A percentile compares a stretch with the other conserved stretches of the same genome.
These are phyloP conservation scores for Podila epicladia DNA, from an alignment of 192 early-diverging fungal genomes.

Conservation along the genomic window DNA sequence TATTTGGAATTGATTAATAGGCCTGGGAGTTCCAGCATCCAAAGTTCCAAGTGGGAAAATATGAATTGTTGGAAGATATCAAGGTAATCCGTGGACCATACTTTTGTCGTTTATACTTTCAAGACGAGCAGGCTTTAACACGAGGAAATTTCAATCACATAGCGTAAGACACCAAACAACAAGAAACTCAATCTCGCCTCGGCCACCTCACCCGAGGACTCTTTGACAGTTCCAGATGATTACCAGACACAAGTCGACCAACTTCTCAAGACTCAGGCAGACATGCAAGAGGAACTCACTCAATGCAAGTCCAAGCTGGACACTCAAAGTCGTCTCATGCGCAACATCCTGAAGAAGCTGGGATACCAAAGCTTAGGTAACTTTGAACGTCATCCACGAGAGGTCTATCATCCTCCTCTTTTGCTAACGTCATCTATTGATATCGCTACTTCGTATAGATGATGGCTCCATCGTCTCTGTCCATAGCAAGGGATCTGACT, in stretches of 20 bases:
- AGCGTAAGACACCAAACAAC: slow-evolving; percentile 49
- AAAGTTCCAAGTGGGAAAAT: slow-evolving; percentile 64
- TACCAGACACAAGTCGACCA: slow-evolving; percentile 28
- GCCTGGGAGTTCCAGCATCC: slow-evolving; percentile 77
- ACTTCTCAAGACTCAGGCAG: slow-evolving; percentile 27
- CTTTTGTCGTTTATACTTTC: too few species aligned
- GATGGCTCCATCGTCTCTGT: slow-evolving; percentile 3
- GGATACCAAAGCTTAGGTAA: slow-evolving; percentile 46
- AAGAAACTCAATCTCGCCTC: slow-evolving; percentile 3
- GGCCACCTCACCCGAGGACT: slow-evolving; percentile 11
- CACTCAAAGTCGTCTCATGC: slow-evolving; percentile 47
- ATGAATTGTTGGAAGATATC: slow-evolving; percentile 63
- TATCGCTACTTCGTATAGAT: not conserved
- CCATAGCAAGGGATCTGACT: too few species aligned
- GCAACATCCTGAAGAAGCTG: slow-evolving; percentile 47
- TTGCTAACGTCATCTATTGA: not conserved
- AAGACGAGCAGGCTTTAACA: not conserved
- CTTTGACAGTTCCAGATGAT: slow-evolving; percentile 9
- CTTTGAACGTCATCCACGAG: not conserved
- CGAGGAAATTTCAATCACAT: not conserved
- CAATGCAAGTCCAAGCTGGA: slow-evolving; percentile 50
- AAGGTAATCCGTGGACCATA: slow-evolving; percentile 30
- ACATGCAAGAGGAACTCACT: slow-evolving; percentile 51
- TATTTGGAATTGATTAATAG: slow-evolving; percentile 22
- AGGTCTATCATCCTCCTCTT: not conserved